These are phyloP conservation scores for Passalora sequoiae DNA, from an alignment of 2,329 filamentous ascomycete species.

Conservation along the genomic window DNA sequence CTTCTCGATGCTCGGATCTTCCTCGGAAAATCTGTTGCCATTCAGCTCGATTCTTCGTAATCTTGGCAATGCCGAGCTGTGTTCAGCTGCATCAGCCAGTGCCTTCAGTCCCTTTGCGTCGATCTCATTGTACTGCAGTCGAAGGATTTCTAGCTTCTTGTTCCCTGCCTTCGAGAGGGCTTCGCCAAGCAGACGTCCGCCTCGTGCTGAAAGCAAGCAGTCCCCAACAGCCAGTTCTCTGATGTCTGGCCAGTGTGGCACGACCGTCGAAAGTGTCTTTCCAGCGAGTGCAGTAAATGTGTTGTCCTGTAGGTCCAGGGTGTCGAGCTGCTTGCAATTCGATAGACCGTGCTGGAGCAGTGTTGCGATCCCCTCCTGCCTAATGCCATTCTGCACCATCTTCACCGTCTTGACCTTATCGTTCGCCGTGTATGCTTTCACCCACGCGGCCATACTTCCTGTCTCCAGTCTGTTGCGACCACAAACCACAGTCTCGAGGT, in stretches of 20 bases:
- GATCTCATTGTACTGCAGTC: conserved; percentile 93
- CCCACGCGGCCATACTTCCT: conserved; percentile 94
- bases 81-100: conserved; percentile 63
- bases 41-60: conserved; percentile 88
- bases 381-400: conserved; percentile 98
- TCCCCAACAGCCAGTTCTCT: conserved; percentile 85
- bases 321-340: conserved; percentile 62
- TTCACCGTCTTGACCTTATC: conserved; percentile 74
- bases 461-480: conserved; percentile 94
- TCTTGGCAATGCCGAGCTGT: conserved; percentile 57
- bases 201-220: conserved; percentile 74
- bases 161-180: conserved; percentile 73
- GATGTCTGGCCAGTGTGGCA: conserved; percentile 68
- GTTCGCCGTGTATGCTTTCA: conserved; percentile 77
- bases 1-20: conserved; percentile 65
- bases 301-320: conserved; percentile 93
- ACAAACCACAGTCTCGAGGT: conserved; percentile 94
- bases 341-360: conserved; percentile 74
- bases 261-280: conserved; percentile 68
- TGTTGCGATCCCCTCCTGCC: conserved; percentile 82
- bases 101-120: conserved; percentile 67
- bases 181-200: conserved; percentile 65
- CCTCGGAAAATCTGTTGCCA: conserved; percentile 89
- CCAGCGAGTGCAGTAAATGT: conserved; percentile 84
- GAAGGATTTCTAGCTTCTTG: conserved; percentile 69